A percentile compares a stretch with the other conserved stretches of the same genome.
Evolutionary conservation across 2,329 filamentous ascomycete genomes (phyloP).

Genomic region (Sclerotinia trifoliorum): DNA sequence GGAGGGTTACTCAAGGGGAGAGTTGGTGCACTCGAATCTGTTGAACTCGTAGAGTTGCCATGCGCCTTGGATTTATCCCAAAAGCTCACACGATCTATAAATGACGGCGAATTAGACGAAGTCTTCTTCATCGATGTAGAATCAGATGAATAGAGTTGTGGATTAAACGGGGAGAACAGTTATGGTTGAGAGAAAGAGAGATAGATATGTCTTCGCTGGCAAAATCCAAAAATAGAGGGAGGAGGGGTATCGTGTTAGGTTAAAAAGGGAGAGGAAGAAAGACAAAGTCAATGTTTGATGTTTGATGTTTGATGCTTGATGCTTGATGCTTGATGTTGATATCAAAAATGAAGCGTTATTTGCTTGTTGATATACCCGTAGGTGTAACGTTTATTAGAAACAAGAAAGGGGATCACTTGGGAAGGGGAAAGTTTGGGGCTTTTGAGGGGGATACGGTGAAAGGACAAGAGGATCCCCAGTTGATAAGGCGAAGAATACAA

Average conservation of each 20-base stretch:
- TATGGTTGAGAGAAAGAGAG: background rate
- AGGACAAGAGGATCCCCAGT: background rate
- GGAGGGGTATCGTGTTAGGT: background rate
- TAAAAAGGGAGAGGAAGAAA: background rate
- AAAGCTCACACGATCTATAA: conserved; percentile 57
- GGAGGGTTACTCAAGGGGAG: conserved; percentile 44
- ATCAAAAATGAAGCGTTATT: background rate
- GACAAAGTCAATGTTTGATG: background rate
- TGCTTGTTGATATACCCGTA: background rate
- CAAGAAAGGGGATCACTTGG: background rate
- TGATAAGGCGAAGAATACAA: background rate
- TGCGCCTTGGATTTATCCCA: conserved; percentile 55
- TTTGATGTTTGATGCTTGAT: background rate
- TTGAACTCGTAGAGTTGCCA: conserved; percentile 48
- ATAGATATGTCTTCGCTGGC: background rate
- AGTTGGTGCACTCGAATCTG: conserved; percentile 39
- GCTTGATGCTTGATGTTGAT: background rate
- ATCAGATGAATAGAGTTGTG: conserved; percentile 8
- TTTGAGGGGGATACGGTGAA: conserved; percentile 5
- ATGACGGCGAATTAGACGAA: conserved; percentile 50
- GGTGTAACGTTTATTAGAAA: background rate
- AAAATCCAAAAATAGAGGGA: background rate
- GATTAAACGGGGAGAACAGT: too few species aligned
- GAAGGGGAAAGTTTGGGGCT: background rate
- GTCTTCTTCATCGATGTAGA: conserved; percentile 60